These are phyloP conservation scores for Entrophospora sp. DNA, from an alignment of 192 early-diverging fungal species.

Conservation along the genomic window DNA sequence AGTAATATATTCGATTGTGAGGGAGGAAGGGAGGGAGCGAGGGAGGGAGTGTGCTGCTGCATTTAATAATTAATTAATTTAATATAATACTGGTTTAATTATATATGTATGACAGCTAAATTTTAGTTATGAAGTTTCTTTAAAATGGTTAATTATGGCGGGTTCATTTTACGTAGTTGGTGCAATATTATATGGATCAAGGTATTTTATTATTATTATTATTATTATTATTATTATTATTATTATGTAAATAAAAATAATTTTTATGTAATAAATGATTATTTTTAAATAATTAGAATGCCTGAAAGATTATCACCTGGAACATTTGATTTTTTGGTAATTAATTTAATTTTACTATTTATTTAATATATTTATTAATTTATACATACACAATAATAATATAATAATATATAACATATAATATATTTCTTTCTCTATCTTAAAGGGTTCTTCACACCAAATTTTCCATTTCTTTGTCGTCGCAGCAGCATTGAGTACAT, in stretches of 20 bases:
- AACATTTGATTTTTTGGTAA: conserved; percentile 69
- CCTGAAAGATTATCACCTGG: conserved; percentile 85
- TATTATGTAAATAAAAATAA: background rate
- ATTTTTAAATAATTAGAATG: conserved; percentile 29
- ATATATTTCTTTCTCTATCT: too few relatives aligned
- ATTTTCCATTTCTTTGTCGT: conserved; percentile 85
- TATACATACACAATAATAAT: background rate
- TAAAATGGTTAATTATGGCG: conserved; percentile 59
- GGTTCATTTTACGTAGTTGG: conserved; percentile 70
- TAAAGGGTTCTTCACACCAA: conserved; percentile 77
- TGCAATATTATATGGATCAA: conserved; percentile 78
- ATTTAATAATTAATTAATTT: background rate
- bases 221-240: background rate
- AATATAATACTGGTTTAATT: background rate
- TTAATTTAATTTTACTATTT: background rate
- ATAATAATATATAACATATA: too few relatives aligned
- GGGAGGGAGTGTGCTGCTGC: too few relatives aligned
- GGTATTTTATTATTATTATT: background rate
- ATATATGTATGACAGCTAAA: conserved; percentile 1
- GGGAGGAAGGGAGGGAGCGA: too few relatives aligned
- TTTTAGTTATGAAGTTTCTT: conserved; percentile 40
- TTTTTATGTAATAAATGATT: background rate
- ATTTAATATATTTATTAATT: background rate
- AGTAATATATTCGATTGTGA: conserved; percentile 2
- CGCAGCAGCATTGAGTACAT: conserved; percentile 54